Percentiles rank a stretch among this genome's conserved stretches.
Evolutionary conservation across 768 basidiomycete genomes (phyloP).

Genomic region (Hemileccinum rubropunctum): DNA sequence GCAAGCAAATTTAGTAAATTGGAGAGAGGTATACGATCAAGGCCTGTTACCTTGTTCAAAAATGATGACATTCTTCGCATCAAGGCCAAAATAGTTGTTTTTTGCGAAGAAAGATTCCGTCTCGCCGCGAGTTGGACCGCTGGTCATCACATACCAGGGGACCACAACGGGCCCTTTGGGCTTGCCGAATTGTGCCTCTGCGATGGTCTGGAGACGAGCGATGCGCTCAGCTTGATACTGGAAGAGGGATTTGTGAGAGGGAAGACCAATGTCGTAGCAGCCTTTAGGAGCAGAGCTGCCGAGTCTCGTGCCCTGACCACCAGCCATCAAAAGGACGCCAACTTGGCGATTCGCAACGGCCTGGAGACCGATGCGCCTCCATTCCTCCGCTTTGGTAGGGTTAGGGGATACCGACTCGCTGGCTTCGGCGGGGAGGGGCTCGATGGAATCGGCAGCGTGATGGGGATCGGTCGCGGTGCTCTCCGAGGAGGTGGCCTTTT

Average conservation of each 20-base stretch:
- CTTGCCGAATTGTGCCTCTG: slow-evolving; percentile 53
- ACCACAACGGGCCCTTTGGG: slow-evolving; percentile 64
- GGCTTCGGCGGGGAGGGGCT: slow-evolving; percentile 78
- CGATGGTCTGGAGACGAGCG: slow-evolving; percentile 73
- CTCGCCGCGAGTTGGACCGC: slow-evolving; percentile 85
- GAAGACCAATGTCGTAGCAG: slow-evolving; percentile 95
- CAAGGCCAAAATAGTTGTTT: slow-evolving; percentile 79
- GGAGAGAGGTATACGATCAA: background rate
- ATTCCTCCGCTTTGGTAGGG: slow-evolving; percentile 59
- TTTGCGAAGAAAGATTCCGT: slow-evolving; percentile 84
- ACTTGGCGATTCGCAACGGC: slow-evolving; percentile 83
- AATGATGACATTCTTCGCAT: slow-evolving; percentile 77
- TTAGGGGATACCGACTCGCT: slow-evolving; percentile 59
- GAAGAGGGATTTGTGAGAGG: slow-evolving; percentile 91
- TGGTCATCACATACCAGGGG: slow-evolving; percentile 99
- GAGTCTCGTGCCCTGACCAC: slow-evolving; percentile 94
- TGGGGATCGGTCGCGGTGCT: slow-evolving; percentile 42
- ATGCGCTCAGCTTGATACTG: slow-evolving; percentile 98
- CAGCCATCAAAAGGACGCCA: slow-evolving; percentile 96
- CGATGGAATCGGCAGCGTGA: slow-evolving; percentile 51
- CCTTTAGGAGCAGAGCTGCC: slow-evolving; percentile 94
- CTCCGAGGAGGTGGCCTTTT: slow-evolving; percentile 70
- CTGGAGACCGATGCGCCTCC: slow-evolving; percentile 75
- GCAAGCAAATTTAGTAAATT: background rate
- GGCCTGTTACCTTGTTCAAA: slow-evolving; percentile 86